Evolutionary conservation across 306 rosid genomes (phyloP).

Genomic region (Datisca glomerata): DNA sequence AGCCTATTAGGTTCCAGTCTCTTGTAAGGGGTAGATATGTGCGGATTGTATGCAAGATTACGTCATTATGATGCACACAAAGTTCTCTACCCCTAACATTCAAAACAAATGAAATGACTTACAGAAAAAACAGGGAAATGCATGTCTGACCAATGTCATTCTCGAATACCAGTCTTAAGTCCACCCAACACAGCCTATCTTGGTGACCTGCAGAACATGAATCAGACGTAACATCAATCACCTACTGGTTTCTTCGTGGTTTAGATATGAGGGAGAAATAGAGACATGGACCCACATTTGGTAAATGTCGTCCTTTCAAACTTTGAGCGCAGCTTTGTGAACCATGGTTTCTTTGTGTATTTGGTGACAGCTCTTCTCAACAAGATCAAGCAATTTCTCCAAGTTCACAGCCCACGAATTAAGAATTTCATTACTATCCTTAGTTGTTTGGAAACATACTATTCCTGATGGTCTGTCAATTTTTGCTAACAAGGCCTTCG

Average conservation of each 20-base stretch:
- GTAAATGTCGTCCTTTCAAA: conserved; percentile 16
- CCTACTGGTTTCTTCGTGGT: not conserved
- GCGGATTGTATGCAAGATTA: no score
- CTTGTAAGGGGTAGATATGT: no score
- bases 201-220: not conserved
- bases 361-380: conserved; percentile 94
- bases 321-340: conserved; percentile 75
- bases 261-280: not conserved
- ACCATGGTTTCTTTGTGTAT: conserved; percentile 97
- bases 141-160: no score
- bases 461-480: conserved; percentile 87
- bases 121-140: not conserved
- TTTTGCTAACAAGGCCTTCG: conserved; percentile 85
- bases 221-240: not conserved
- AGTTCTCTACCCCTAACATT: not conserved
- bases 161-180: not conserved
- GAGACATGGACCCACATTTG: conserved; percentile 6
- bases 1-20: no score
- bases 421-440: conserved; percentile 81
- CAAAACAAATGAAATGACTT: not conserved
- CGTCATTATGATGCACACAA: no score
- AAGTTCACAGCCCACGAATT: conserved; percentile 88
- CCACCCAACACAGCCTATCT: not conserved
- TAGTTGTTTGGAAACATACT: conserved; percentile 69
- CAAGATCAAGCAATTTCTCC: conserved; percentile 94